A percentile compares a stretch with the other conserved stretches of the same genome.
Conservation (phyloP, 768 basidiomycete species). For the Hygrocybe coccinea region DNA sequence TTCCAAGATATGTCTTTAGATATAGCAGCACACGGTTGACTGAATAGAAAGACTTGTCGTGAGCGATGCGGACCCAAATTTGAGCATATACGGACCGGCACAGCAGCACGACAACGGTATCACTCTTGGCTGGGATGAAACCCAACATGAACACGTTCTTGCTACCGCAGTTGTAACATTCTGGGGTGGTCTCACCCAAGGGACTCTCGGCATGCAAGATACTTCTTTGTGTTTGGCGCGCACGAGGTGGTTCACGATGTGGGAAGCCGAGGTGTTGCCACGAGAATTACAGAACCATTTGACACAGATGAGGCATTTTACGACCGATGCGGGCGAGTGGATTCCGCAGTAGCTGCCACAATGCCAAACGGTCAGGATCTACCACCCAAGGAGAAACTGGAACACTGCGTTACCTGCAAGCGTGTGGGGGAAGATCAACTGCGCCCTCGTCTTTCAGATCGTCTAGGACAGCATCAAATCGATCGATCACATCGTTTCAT, state of each 20-base stretch:
- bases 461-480: constrained; percentile 83
- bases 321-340: constrained; percentile 94
- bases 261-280: constrained; percentile 95
- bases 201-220: constrained; percentile 93
- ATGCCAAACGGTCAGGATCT: constrained; percentile 10
- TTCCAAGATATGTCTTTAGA: constrained; percentile 99
- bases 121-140: constrained; percentile 98
- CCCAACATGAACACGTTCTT: constrained; percentile 99
- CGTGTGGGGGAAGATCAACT: constrained; percentile 83
- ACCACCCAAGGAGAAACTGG: constrained; percentile 8
- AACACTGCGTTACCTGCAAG: constrained; percentile 69
- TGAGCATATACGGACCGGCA: constrained; percentile 65
- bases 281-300: constrained; percentile 99
- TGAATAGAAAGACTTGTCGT: constrained; percentile 28
- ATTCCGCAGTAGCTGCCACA: constrained; percentile 97
- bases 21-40: constrained; percentile 96
- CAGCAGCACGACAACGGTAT: constrained; percentile 95
- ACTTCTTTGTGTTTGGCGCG: constrained; percentile 99
- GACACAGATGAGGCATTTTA: constrained; percentile 86
- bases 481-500: no score
- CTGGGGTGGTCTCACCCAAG: constrained; percentile 94
- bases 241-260: constrained; percentile 98
- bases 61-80: constrained; percentile 6
- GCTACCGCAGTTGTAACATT: constrained; percentile 99
- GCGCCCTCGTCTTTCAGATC: constrained; percentile 79